Conservation (phyloP, 1,284 basidiomycete species). For the Tausonia pullulans region DNA sequence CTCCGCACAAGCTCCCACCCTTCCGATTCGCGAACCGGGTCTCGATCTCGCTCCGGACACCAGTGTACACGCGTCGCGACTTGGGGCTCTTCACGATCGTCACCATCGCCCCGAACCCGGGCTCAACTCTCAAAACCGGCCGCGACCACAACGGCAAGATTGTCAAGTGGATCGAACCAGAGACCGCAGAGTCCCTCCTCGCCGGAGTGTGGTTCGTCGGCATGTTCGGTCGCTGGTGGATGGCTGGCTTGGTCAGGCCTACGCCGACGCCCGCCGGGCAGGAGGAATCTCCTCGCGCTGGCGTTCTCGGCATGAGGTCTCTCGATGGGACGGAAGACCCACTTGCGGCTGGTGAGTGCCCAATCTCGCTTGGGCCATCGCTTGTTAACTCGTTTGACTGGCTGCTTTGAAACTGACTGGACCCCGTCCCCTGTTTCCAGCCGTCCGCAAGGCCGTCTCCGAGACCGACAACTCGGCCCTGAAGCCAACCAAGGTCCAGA, state of each 20-base stretch:
- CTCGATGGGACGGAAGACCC: constrained; percentile 12
- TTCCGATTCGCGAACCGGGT: constrained; percentile 87
- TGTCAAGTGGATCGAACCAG: background rate
- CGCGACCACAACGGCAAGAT: too few relatives aligned
- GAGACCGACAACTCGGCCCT: background rate
- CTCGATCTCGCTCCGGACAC: constrained; percentile 81
- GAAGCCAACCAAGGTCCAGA: background rate
- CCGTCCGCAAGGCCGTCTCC: constrained; percentile 4
- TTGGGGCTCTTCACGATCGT: constrained; percentile 79
- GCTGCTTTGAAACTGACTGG: too few relatives aligned
- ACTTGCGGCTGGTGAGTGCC: constrained; percentile 17
- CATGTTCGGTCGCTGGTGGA: constrained; percentile 78
- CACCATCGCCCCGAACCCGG: constrained; percentile 34
- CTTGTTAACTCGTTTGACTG: too few relatives aligned
- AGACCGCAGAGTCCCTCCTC: constrained; percentile 17
- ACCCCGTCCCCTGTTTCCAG: background rate
- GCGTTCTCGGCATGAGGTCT: constrained; percentile 28
- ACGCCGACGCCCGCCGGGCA: constrained; percentile 34
- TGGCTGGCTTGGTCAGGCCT: constrained; percentile 51
- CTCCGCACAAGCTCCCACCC: constrained; percentile 35
- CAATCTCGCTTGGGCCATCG: background rate
- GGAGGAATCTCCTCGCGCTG: constrained; percentile 48
- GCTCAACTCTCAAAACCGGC: too few relatives aligned
- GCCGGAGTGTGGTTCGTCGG: constrained; percentile 61
- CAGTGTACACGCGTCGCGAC: constrained; percentile 74